phyloP scores from a whole-genome alignment of 371 early-diverging fungal species.

The Circinella minor region DNA sequence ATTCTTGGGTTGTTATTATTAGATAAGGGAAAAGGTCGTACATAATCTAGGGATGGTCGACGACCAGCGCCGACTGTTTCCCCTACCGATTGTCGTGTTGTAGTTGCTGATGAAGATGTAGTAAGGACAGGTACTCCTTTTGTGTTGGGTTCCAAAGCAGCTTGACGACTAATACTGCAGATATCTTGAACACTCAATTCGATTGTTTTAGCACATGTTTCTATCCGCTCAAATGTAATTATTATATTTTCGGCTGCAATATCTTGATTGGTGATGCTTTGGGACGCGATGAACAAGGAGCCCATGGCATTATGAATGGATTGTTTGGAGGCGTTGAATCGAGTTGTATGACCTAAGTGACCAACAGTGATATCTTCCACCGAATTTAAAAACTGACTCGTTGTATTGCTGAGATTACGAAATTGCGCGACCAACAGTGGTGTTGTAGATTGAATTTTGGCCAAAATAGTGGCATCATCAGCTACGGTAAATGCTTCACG shows the following conservation, averaged over 20 bases:
- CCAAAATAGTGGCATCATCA: constrained; percentile 16
- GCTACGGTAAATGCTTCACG: constrained; percentile 26
- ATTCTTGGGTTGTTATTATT: not conserved
- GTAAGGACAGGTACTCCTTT: not conserved
- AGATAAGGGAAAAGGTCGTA: not conserved
- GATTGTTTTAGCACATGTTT: constrained; percentile 21
- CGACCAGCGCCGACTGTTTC: constrained; percentile 19
- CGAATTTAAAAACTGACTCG: constrained; percentile 46
- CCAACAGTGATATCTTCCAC: constrained; percentile 36
- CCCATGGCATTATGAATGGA: constrained; percentile 73
- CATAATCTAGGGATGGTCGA: constrained; percentile 19
- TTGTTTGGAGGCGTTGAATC: constrained; percentile 61
- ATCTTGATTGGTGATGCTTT: constrained; percentile 59
- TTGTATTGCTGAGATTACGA: constrained; percentile 52
- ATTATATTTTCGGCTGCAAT: constrained; percentile 24
- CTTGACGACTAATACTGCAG: constrained; percentile 25
- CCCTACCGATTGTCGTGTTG: not conserved
- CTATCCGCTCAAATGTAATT: constrained; percentile 24
- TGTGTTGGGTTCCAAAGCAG: constrained; percentile 6
- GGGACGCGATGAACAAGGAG: constrained; percentile 68
- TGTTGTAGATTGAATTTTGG: constrained; percentile 53
- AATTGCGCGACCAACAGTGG: constrained; percentile 65
- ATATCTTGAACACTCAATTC: constrained; percentile 25
- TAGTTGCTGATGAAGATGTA: not conserved
- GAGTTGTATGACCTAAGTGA: constrained; percentile 25